Evolutionary conservation across 2,329 filamentous ascomycete genomes (phyloP).

Genomic region (Fusarium poae): DNA sequence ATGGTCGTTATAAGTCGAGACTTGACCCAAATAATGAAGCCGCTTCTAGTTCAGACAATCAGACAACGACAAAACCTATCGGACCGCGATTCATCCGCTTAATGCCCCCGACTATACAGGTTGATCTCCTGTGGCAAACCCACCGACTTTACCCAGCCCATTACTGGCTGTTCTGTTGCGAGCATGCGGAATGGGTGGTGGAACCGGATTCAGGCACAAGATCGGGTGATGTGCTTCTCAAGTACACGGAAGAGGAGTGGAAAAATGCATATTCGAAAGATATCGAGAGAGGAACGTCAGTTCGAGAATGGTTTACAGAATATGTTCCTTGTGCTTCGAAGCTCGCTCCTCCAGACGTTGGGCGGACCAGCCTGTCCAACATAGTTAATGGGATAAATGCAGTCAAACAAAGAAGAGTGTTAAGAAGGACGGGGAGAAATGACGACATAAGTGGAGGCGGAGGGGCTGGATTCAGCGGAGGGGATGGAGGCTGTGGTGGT

Average conservation of each 20-base stretch:
- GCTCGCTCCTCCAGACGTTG: background rate
- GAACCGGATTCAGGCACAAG: background rate
- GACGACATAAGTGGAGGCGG: background rate
- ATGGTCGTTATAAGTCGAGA: slow-evolving; percentile 1
- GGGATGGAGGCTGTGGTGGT: slow-evolving; percentile 4
- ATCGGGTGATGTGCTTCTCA: background rate
- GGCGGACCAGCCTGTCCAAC: background rate
- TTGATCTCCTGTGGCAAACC: slow-evolving; percentile 13
- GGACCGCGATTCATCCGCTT: background rate
- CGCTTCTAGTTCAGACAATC: rapidly evolving
- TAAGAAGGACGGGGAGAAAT: background rate
- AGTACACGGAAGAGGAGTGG: background rate
- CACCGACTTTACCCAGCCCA: background rate
- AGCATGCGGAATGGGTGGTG: slow-evolving; percentile 7
- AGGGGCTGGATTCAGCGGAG: background rate
- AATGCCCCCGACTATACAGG: background rate
- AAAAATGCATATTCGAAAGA: background rate
- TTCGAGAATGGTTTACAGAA: background rate
- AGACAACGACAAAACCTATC: too few relatives aligned
- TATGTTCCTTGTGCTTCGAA: background rate
- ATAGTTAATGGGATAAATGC: background rate
- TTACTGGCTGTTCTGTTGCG: slow-evolving; percentile 1
- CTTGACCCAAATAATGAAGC: background rate
- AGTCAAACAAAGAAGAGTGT: background rate
- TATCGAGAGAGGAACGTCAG: background rate